Base-by-base conservation (phyloP, 345 rosid genomes). In the Kernera saxatilis region DNA sequence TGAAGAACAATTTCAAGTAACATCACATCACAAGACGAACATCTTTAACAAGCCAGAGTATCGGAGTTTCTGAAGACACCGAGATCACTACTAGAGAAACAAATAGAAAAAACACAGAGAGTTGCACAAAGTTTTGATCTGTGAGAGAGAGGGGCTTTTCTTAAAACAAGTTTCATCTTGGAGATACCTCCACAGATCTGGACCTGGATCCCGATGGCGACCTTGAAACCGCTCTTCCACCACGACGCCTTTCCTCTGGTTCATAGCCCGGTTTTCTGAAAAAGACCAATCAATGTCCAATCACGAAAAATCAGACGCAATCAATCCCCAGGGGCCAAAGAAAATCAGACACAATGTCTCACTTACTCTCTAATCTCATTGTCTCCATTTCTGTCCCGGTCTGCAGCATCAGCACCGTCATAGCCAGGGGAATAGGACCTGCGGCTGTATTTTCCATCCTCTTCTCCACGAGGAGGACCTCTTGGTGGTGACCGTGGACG, bases 201-300 rank as follows among this genome's bases (percentile, higher is more conserved):
- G 97, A 88, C 59, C 95, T 75, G 17, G 96, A 88, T 33, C 91
- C 89, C 0, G 88, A 82, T 5, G 86, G 90, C 3, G 96, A 85
- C 77, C 91, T 84, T 23, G 91, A 84, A 8, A 71, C 77, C 15
- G 82, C 54, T 25, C 85, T 78, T 30, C 80, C 82, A 11, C 67
- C 81, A 56, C 75, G 84, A 14, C 79, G 75, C n/a, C 72, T 67
- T 15, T 67, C 75, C 37, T 85, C 91, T 17, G 74, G 45, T 57
- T 76, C 87, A 49, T 82, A 82, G 2, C 67, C 64, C 2, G 79
- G 50, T 79, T 84, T 86, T 70, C 94, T 91, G 25, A 30, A 29
- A 15, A 25, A 49, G 7, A 23, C 37, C 50, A 69, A 61, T 18
- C 63, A 52, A 53, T 29, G 26, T 27, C 67, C 35, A 73, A 12